Conservation (phyloP, 345 rosid species). For the Pseudoturritis turrita region DNA sequence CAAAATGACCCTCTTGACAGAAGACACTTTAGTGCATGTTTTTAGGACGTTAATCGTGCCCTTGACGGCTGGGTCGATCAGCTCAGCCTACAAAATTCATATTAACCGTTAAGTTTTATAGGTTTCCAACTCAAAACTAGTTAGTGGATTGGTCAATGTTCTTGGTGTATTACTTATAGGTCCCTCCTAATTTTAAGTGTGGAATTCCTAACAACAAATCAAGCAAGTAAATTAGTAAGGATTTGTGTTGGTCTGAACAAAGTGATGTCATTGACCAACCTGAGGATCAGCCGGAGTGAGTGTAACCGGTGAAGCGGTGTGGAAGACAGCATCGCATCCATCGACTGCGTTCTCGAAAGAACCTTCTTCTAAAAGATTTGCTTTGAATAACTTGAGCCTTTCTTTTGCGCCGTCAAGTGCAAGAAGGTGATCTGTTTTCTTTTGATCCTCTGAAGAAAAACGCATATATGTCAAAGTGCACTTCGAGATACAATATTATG, state of each 20-base stretch:
- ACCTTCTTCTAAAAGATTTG: conserved; percentile 34
- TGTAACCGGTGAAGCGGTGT: conserved; percentile 48
- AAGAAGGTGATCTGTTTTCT: conserved; percentile 27
- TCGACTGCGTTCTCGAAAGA: conserved; percentile 36
- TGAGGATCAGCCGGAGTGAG: conserved; percentile 32
- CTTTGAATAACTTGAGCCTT: conserved; percentile 33
- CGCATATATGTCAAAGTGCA: neutral
- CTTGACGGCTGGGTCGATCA: conserved; percentile 48
- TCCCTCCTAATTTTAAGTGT: neutral
- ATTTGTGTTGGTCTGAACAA: neutral
- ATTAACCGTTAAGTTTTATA: neutral
- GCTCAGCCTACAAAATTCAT: conserved; percentile 12
- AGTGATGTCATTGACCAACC: conserved; percentile 23
- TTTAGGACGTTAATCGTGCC: conserved; percentile 48
- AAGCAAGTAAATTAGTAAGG: neutral
- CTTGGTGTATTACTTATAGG: neutral
- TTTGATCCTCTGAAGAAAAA: conserved; percentile 32
- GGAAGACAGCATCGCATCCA: conserved; percentile 62
- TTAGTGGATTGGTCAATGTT: neutral
- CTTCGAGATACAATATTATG: no score
- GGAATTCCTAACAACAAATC: neutral
- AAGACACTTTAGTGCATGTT: conserved; percentile 41
- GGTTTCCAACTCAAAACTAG: neutral
- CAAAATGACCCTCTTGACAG: conserved; percentile 43
- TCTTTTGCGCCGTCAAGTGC: conserved; percentile 35